Conservation (phyloP, 805 yeast genomes). For the Ogataea minuta region DNA sequence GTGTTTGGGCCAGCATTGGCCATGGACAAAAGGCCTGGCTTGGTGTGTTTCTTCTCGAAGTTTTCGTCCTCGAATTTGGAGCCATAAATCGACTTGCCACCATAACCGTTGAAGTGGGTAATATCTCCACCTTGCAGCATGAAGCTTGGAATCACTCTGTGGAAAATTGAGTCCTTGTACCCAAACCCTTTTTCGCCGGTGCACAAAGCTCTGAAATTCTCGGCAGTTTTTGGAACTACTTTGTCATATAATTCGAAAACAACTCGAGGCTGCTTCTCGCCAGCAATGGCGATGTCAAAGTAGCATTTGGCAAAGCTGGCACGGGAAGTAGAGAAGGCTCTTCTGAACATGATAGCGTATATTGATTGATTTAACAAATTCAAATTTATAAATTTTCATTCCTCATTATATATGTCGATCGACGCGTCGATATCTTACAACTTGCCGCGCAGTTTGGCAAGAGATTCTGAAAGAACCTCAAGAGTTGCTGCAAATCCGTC, state of each 20-base stretch:
- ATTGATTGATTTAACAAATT: background rate
- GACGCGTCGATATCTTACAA: constrained; percentile 11
- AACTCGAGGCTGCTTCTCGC: constrained; percentile 52
- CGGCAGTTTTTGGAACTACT: constrained; percentile 92
- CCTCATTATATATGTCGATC: constrained; percentile 4
- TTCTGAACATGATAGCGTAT: constrained; percentile 27
- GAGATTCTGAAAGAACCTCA: constrained; percentile 8
- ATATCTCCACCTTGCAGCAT: constrained; percentile 96
- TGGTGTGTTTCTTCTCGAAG: constrained; percentile 69
- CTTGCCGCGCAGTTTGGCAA: constrained; percentile 14
- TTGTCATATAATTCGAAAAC: constrained; percentile 86
- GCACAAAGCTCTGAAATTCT: constrained; percentile 90
- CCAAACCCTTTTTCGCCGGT: constrained; percentile 92
- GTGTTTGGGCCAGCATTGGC: constrained; percentile 99
- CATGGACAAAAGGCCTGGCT: constrained; percentile 85
- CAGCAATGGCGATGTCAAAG: constrained; percentile 56
- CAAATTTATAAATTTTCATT: constrained; percentile 1
- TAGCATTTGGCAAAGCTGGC: constrained; percentile 49
- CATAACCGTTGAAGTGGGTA: constrained; percentile 81
- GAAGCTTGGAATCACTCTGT: constrained; percentile 93
- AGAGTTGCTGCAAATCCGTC: constrained; percentile 20
- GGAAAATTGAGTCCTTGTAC: constrained; percentile 82
- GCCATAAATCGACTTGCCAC: constrained; percentile 87
- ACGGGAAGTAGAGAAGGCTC: constrained; percentile 51
- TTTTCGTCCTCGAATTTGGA: constrained; percentile 76